Evolutionary conservation across 345 rosid species (phyloP).

Genomic region (Hibiscus trionum): DNA sequence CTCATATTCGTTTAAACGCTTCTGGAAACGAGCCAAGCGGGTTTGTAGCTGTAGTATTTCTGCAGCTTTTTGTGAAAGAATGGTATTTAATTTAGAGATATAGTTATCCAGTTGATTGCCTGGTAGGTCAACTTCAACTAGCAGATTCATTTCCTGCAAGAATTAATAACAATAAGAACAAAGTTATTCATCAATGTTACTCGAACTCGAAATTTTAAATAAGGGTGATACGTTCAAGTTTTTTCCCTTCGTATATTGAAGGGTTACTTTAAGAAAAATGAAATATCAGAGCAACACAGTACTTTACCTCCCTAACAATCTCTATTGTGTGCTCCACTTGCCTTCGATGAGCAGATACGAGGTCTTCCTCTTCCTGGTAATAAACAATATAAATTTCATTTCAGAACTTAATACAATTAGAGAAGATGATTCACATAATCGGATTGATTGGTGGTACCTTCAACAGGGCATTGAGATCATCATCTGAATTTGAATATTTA

Average conservation of each 20-base stretch:
- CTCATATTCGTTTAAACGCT: constrained; percentile 37
- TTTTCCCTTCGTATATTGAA: neutral
- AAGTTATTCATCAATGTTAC: neutral
- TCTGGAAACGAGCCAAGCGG: constrained; percentile 44
- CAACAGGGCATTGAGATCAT: constrained; percentile 41
- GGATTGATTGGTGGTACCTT: constrained; percentile 22
- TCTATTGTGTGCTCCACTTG: constrained; percentile 58
- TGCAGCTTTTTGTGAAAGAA: constrained; percentile 55
- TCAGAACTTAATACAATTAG: neutral
- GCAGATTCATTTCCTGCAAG: neutral
- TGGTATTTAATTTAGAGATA: constrained; percentile 37
- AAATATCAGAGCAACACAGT: neutral
- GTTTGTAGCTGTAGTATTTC: constrained; percentile 45
- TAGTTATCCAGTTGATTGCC: constrained; percentile 30
- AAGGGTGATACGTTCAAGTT: too few species aligned
- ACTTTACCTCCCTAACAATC: constrained; percentile 42
- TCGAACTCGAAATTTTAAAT: neutral
- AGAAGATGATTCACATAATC: neutral
- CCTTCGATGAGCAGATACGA: constrained; percentile 40
- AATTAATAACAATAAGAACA: neutral
- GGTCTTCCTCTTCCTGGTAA: constrained; percentile 52
- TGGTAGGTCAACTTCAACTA: constrained; percentile 1
- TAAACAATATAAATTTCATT: constrained; percentile 1
- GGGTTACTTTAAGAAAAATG: neutral
- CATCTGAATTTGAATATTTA: constrained; percentile 27